A percentile compares a stretch with the other conserved stretches of the same genome.
phyloP scores from a whole-genome alignment of 2,329 filamentous ascomycete species.

The Cladophialophora immunda region DNA sequence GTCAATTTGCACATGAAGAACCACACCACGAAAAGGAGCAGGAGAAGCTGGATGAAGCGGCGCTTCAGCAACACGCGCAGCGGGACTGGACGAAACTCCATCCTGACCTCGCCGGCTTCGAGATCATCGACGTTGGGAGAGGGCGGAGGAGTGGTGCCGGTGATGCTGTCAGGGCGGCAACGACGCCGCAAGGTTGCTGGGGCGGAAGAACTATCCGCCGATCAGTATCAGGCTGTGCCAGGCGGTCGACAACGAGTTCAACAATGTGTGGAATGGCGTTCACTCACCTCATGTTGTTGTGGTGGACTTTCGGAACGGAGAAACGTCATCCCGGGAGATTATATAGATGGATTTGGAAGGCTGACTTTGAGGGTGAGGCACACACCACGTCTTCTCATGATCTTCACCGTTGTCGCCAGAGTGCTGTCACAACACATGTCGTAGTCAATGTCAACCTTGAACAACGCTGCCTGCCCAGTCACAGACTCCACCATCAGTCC shows the following conservation, averaged over 20 bases:
- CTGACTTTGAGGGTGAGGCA: neutral
- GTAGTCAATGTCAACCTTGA: neutral
- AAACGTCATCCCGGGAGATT: slow-evolving; percentile 6
- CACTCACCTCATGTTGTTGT: slow-evolving; percentile 13
- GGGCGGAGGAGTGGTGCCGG: slow-evolving; percentile 12
- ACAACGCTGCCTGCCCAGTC: neutral
- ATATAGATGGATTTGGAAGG: neutral
- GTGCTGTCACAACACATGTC: neutral
- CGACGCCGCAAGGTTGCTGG: neutral
- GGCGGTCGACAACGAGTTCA: slow-evolving; percentile 19
- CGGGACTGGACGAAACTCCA: slow-evolving; percentile 17
- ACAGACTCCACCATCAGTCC: neutral
- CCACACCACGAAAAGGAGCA: slow-evolving; percentile 12
- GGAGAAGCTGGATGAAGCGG: slow-evolving; percentile 9
- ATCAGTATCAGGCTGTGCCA: slow-evolving; percentile 11
- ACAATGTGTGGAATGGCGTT: neutral
- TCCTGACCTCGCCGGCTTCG: slow-evolving; percentile 22
- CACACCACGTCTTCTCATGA: neutral
- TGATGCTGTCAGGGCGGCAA: slow-evolving; percentile 6
- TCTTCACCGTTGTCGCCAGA: neutral
- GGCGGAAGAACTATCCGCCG: slow-evolving; percentile 18
- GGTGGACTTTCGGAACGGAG: slow-evolving; percentile 3
- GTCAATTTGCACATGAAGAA: slow-evolving; percentile 19
- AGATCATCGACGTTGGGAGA: slow-evolving; percentile 11
- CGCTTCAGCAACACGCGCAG: slow-evolving; percentile 15